Evolutionary conservation across 257 asterid genomes (phyloP).

Genomic region (Fraxinus pennsylvanica): DNA sequence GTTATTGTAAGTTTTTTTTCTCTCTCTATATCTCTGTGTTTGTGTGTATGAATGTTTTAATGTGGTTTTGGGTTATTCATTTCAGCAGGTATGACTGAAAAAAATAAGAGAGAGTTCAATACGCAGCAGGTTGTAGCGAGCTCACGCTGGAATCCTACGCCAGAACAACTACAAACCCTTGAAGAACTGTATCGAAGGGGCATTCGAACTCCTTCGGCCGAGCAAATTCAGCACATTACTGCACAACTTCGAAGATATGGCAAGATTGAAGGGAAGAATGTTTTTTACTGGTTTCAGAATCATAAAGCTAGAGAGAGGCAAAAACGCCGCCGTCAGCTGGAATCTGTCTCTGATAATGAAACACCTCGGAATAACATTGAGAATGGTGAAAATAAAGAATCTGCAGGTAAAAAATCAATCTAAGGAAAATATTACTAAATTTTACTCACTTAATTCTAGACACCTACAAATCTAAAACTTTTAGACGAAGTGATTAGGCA

Average conservation of each 20-base stretch:
- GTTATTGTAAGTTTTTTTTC: conserved; percentile 42
- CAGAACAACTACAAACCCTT: conserved; percentile 82
- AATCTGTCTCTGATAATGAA: conserved; percentile 49
- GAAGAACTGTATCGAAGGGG: conserved; percentile 79
- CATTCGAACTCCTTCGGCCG: conserved; percentile 83
- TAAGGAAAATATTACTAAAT: neutral
- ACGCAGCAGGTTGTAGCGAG: conserved; percentile 84
- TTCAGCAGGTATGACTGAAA: conserved; percentile 61
- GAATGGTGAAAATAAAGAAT: conserved; percentile 48
- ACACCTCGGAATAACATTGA: neutral
- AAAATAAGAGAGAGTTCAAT: conserved; percentile 54
- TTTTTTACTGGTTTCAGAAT: conserved; percentile 94
- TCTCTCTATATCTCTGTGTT: neutral
- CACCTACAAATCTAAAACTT: too few relatives aligned
- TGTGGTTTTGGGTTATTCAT: neutral
- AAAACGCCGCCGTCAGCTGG: conserved; percentile 80
- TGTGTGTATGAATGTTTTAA: neutral
- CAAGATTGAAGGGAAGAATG: conserved; percentile 93
- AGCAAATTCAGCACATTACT: conserved; percentile 88
- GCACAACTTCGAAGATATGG: conserved; percentile 76
- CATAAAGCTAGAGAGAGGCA: conserved; percentile 95
- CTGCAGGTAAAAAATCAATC: conserved; percentile 12
- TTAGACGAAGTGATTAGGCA: too few relatives aligned
- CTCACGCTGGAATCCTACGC: conserved; percentile 95
- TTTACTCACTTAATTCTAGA: too few relatives aligned